Evolutionary conservation across 768 basidiomycete genomes (phyloP).

Genomic region (Suillus bovinus): DNA sequence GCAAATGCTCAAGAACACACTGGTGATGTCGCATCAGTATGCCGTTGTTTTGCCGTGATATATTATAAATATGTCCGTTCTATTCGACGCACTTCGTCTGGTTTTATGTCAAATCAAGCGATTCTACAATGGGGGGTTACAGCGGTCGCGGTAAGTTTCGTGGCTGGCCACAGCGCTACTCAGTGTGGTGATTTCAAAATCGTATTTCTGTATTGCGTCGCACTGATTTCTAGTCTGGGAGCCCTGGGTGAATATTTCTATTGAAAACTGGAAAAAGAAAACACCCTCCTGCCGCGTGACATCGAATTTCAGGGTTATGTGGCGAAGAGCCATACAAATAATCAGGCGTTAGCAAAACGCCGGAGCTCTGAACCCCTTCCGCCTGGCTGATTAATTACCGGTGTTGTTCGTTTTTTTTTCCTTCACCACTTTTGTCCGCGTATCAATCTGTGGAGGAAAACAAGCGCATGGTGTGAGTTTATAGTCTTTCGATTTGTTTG

Average conservation of each 20-base stretch:
- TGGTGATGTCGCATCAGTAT: not conserved
- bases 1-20: not conserved
- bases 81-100: no score
- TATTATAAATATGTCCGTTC: not conserved
- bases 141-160: not conserved
- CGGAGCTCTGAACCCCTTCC: not conserved
- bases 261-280: not conserved
- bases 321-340: not conserved
- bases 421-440: not conserved
- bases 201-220: not conserved
- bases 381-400: not conserved
- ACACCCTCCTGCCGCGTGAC: not conserved
- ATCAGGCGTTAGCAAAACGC: constrained; percentile 5
- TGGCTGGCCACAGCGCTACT: not conserved
- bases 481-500: not conserved
- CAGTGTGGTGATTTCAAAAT: not conserved
- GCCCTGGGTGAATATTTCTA: not conserved
- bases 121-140: not conserved
- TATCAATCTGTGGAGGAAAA: not conserved
- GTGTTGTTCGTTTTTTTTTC: not conserved
- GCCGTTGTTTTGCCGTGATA: not conserved
- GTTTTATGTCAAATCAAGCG: not conserved
- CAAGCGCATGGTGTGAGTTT: not conserved
- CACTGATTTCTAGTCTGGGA: not conserved
- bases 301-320: not conserved